phyloP scores from a whole-genome alignment of 2,329 filamentous ascomycete genomes.

The Penicillium sp. region DNA sequence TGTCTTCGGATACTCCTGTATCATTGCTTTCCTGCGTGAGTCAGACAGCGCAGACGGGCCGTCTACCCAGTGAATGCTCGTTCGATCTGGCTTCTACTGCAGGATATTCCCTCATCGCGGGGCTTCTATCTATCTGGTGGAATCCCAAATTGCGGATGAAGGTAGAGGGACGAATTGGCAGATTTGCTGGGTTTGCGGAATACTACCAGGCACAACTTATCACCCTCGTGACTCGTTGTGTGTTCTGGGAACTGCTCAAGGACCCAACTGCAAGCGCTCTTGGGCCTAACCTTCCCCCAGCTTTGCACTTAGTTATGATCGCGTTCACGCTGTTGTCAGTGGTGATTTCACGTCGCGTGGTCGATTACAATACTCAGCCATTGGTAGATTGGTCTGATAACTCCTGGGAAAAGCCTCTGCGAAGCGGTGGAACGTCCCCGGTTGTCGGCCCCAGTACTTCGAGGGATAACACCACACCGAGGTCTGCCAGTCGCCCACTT shows the following conservation, averaged over 20 bases:
- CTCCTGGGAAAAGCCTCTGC: constrained; percentile 35
- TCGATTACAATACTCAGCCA: constrained; percentile 47
- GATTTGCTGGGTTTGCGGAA: constrained; percentile 47
- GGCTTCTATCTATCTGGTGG: constrained; percentile 53
- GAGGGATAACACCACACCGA: constrained; percentile 21
- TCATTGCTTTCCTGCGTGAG: constrained; percentile 30
- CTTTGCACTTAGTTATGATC: constrained; percentile 47
- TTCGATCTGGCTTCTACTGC: constrained; percentile 40
- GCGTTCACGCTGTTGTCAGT: constrained; percentile 46
- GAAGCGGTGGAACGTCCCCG: constrained; percentile 26
- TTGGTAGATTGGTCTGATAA: constrained; percentile 48
- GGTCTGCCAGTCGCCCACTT: constrained; percentile 18
- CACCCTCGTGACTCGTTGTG: constrained; percentile 49
- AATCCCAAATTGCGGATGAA: constrained; percentile 53
- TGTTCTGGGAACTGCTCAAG: constrained; percentile 49
- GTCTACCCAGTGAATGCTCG: constrained; percentile 35
- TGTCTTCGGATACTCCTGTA: constrained; percentile 16
- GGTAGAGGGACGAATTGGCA: constrained; percentile 46
- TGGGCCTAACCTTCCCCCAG: constrained; percentile 35
- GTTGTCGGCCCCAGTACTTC: constrained; percentile 21
- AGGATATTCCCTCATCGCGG: constrained; percentile 46
- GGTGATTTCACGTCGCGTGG: constrained; percentile 41
- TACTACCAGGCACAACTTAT: constrained; percentile 54
- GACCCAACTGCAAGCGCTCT: constrained; percentile 42
- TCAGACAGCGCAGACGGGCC: constrained; percentile 23